A percentile compares a stretch with the other conserved stretches of the same genome.
phyloP scores from a whole-genome alignment of 176 grass and related monocot species.

The Rhynchospora pubera region DNA sequence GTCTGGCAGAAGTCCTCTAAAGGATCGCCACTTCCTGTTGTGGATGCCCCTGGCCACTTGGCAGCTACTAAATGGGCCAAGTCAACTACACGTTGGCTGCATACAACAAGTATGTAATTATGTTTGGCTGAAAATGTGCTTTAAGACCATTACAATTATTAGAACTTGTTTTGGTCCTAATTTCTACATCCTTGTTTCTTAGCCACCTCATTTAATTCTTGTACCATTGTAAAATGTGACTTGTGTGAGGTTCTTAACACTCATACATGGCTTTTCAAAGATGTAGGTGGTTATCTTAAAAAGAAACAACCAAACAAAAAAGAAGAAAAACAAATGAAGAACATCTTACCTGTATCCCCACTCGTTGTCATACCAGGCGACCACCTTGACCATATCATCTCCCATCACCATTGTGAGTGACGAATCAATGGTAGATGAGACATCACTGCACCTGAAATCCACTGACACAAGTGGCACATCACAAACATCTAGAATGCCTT shows the following conservation, averaged over 20 bases:
- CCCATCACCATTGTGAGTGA: conserved; percentile 99
- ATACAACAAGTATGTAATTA: not conserved
- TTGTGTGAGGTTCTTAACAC: conserved; percentile 3
- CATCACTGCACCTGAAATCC: conserved; percentile 89
- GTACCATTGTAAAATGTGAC: not conserved
- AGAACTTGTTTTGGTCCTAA: not conserved
- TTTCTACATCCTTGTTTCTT: not conserved
- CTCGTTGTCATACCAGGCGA: conserved; percentile 99
- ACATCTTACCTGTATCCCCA: conserved; percentile 88
- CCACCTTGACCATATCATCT: conserved; percentile 98
- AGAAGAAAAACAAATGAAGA: not conserved
- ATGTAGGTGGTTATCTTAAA: not conserved
- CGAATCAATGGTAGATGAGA: conserved; percentile 74
- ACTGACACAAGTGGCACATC: conserved; percentile 87
- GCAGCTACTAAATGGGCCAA: conserved; percentile 81
- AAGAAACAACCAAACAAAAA: not conserved
- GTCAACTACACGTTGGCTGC: conserved; percentile 91
- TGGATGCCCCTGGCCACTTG: conserved; percentile 56
- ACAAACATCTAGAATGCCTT: conserved; percentile 71
- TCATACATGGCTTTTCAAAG: not conserved
- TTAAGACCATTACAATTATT: not conserved
- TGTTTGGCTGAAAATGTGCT: not conserved
- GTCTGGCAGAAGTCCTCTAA: conserved; percentile 93
- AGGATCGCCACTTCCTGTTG: conserved; percentile 61
- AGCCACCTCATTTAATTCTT: not conserved